Evolutionary conservation across 208 protist genomes (phyloP).

Genomic region (Trypanosoma brucei): DNA sequence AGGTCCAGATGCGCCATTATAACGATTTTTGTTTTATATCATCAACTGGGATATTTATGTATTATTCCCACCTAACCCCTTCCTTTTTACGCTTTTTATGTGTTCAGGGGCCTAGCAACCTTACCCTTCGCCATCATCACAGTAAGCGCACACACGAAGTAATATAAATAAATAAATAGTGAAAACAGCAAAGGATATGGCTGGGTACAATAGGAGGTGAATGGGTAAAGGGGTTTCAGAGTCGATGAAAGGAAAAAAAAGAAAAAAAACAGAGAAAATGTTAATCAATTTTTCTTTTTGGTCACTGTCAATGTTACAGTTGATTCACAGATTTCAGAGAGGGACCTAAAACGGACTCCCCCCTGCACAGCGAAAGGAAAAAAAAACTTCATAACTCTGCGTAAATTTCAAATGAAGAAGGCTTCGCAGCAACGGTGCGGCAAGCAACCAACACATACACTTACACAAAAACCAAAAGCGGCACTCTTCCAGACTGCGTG

Average conservation of each 20-base stretch:
- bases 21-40: not conserved
- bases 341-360: too few species aligned
- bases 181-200: too few species aligned
- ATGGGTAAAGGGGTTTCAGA: not conserved
- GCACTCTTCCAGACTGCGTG: not conserved
- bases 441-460: too few species aligned
- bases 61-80: not conserved
- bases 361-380: too few species aligned
- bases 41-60: not conserved
- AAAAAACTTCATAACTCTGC: too few species aligned
- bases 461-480: not conserved
- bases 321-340: too few species aligned
- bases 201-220: not conserved
- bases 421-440: too few species aligned
- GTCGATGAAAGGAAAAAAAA: slow-evolving; percentile 1
- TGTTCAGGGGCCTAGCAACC: not conserved
- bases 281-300: too few species aligned
- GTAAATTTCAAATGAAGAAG: too few species aligned
- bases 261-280: too few species aligned
- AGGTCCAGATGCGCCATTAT: slow-evolving; percentile 24
- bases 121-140: not conserved
- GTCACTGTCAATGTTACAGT: too few species aligned
- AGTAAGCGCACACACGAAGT: not conserved
- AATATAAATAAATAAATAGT: too few species aligned
- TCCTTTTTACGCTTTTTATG: not conserved